phyloP scores from a whole-genome alignment of 805 yeast species.

The Candida loeiensis region DNA sequence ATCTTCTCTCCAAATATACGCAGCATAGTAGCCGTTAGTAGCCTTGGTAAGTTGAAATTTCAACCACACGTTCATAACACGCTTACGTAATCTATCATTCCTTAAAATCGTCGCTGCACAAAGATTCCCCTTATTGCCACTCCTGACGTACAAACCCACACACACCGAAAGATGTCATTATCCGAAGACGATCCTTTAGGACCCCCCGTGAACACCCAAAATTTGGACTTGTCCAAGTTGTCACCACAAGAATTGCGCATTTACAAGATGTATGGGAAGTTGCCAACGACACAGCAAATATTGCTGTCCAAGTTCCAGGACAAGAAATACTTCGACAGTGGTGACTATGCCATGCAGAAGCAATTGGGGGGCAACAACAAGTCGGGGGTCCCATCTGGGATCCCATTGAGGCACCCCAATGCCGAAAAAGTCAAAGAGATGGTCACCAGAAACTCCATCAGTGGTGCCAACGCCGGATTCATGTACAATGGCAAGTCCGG shows the following conservation, averaged over 20 bases:
- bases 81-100: background rate
- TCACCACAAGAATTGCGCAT: constrained; percentile 78
- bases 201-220: constrained; percentile 42
- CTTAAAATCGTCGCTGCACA: background rate
- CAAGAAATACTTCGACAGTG: constrained; percentile 89
- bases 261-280: constrained; percentile 76
- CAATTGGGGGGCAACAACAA: constrained; percentile 29
- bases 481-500: constrained; percentile 49
- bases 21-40: no score
- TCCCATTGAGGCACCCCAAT: constrained; percentile 47
- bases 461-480: constrained; percentile 44
- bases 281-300: constrained; percentile 78
- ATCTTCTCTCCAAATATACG: background rate
- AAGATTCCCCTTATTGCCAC: background rate
- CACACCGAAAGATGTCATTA: constrained; percentile 22
- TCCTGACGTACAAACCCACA: background rate
- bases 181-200: constrained; percentile 51
- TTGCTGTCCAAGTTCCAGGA: constrained; percentile 75
- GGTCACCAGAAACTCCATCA: constrained; percentile 53
- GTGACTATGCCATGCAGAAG: constrained; percentile 83
- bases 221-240: constrained; percentile 53
- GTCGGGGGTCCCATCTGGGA: constrained; percentile 31
- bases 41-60: no score
- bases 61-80: constrained; percentile 1
- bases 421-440: constrained; percentile 60